Evolutionary conservation across 2,329 filamentous ascomycete species (phyloP), one percentile per base, ranked within the genome.

Genomic region (Harringtonia aguacate): DNA sequence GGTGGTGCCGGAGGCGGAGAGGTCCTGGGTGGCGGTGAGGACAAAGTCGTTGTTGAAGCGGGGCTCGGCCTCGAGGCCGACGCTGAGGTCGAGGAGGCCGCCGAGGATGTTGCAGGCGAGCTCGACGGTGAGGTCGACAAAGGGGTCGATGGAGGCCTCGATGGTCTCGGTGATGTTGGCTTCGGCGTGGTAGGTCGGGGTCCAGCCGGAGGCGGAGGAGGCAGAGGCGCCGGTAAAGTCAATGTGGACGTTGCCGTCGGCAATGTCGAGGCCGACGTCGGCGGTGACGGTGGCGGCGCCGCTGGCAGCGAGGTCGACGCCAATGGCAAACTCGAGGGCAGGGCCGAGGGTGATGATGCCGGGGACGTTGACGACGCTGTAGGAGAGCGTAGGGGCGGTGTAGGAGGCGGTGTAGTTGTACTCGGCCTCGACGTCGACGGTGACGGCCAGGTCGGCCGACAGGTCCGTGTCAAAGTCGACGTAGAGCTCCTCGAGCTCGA

Each of bases 401-500:
- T 65, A 67, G 21, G 52, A 54, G 45, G 64, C 55, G 13, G 54
- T 56, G 10, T 59, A 56, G 42, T 48, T 54, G 50, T 61, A 64
- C 2, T 59, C 48, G 1, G 59, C 58, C 4, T 51, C 55, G 8
- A 66, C 55, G 15, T 59, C 55, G 31, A 62, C 56, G 28, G 57
- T 58, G 21, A 70, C 41, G 17, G 51, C 59, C 3, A 69, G 48
- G 29, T 61, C 56, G 3, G 63, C 59, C 15, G 55, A 56, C 42
- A 68, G 56, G 20, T 53, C 50, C 20, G 64, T 57, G 42, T 67
- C 63, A 47, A 69, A 57, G 47, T 69, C 65, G 36, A 70, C 64
- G 52, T 61, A 63, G 6, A 69, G 56, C 22, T 56, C 51, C 36
- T 64, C 51, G 6, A 65, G 51, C 34, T 56, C 52, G 34, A 55